Evolutionary conservation across 805 yeast genomes (phyloP).

Genomic region (Geotrichum ghanense): DNA sequence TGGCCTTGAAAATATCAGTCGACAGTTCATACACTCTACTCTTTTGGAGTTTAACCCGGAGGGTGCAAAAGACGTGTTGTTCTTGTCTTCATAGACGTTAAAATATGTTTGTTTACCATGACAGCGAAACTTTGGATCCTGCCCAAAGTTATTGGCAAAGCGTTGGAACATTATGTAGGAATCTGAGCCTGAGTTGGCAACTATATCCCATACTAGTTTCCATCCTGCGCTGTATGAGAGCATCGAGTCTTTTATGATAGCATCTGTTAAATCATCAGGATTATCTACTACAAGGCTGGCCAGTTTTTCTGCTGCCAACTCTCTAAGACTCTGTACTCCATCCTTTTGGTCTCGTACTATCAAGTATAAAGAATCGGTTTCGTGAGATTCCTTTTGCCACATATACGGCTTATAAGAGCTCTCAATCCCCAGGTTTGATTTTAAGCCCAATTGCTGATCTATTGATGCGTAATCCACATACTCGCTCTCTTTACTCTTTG

Average conservation of each 20-base stretch:
- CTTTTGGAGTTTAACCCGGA: not conserved
- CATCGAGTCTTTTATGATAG: not conserved
- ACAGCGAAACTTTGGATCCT: not conserved
- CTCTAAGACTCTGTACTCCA: not conserved
- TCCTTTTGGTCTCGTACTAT: not conserved
- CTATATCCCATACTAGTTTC: not conserved
- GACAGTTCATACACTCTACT: not conserved
- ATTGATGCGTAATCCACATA: not conserved
- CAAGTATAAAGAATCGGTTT: not conserved
- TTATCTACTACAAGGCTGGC: not conserved
- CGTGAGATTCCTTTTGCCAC: not conserved
- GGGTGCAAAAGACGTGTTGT: not conserved
- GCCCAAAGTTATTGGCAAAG: not conserved
- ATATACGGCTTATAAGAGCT: not conserved
- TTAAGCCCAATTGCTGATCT: not conserved
- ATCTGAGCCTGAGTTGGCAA: slow-evolving; percentile 1
- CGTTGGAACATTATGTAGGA: slow-evolving; percentile 1
- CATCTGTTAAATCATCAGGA: not conserved
- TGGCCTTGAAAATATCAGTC: not conserved
- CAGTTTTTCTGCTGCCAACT: not conserved
- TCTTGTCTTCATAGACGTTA: not conserved
- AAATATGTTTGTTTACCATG: slow-evolving; percentile 2
- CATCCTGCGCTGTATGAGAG: not conserved
- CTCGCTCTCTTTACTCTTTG: not conserved
- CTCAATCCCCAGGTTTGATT: not conserved